phyloP scores from a whole-genome alignment of 371 early-diverging fungal species.

The Mucor ambiguus region DNA sequence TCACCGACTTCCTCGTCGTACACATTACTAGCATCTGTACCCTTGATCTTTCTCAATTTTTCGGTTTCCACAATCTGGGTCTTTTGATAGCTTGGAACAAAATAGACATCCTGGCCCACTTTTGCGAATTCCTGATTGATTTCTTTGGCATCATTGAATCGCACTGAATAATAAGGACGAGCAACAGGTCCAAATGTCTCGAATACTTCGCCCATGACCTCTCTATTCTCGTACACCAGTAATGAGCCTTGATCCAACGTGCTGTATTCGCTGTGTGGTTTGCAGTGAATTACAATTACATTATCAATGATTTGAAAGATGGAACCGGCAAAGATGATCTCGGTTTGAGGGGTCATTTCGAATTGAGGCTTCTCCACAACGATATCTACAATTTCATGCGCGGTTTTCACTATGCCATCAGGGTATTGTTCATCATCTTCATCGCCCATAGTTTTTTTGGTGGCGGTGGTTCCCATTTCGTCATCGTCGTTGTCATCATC shows the following conservation, averaged over 20 bases:
- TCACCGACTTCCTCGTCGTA: conserved; percentile 91
- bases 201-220: conserved; percentile 80
- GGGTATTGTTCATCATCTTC: conserved; percentile 23
- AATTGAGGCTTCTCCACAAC: conserved; percentile 63
- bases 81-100: conserved; percentile 48
- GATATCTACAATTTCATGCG: conserved; percentile 63
- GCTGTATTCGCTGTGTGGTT: conserved; percentile 45
- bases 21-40: conserved; percentile 90
- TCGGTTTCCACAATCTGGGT: conserved; percentile 72
- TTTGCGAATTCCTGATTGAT: conserved; percentile 46
- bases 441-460: conserved; percentile 7
- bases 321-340: conserved; percentile 63
- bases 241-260: conserved; percentile 83
- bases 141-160: conserved; percentile 69
- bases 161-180: conserved; percentile 81
- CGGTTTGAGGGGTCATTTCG: conserved; percentile 57
- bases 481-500: conserved; percentile 12
- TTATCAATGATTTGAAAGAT: conserved; percentile 75
- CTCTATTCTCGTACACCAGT: conserved; percentile 67
- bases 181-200: conserved; percentile 95
- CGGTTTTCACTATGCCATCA: conserved; percentile 36
- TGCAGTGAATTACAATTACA: conserved; percentile 73
- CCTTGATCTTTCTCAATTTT: conserved; percentile 68
- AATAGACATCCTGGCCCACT: conserved; percentile 66
- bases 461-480: neutral